phyloP scores from a whole-genome alignment of 306 rosid genomes.

The Begonia peltatifolia region DNA sequence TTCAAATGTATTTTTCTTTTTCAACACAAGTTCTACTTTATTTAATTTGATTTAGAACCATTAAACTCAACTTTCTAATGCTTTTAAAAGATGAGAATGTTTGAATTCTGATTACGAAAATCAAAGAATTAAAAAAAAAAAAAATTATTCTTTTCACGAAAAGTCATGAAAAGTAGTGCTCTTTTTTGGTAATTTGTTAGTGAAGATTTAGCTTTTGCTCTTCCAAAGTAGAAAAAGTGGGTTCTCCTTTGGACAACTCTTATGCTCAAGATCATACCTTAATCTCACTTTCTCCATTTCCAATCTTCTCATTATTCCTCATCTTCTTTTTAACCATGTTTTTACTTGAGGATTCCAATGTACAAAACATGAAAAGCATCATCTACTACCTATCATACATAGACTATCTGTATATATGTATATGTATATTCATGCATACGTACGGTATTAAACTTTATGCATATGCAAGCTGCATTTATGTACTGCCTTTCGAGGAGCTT shows the following conservation, averaged over 20 bases:
- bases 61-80: conserved; percentile 16
- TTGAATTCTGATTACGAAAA: conserved; percentile 58
- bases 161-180: conserved; percentile 86
- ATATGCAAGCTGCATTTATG: too few relatives aligned
- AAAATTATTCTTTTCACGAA: conserved; percentile 76
- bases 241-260: conserved; percentile 64
- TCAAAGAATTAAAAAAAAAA: conserved; percentile 26
- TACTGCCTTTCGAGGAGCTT: too few relatives aligned
- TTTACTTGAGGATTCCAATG: too few relatives aligned
- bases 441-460: too few relatives aligned
- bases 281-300: conserved; percentile 22
- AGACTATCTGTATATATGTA: too few relatives aligned
- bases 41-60: conserved; percentile 31
- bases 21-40: conserved; percentile 10
- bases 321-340: too few relatives aligned
- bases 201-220: conserved; percentile 71
- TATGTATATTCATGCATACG: too few relatives aligned
- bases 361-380: too few relatives aligned
- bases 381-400: too few relatives aligned
- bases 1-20: conserved; percentile 6
- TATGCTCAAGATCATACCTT: conserved; percentile 55
- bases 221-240: conserved; percentile 50
- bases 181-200: conserved; percentile 63
- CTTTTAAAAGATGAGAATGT: conserved; percentile 83
- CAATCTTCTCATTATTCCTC: conserved; percentile 13